Conservation (phyloP, 352 stramenopile genomes). For the Pythium dissotocum region DNA sequence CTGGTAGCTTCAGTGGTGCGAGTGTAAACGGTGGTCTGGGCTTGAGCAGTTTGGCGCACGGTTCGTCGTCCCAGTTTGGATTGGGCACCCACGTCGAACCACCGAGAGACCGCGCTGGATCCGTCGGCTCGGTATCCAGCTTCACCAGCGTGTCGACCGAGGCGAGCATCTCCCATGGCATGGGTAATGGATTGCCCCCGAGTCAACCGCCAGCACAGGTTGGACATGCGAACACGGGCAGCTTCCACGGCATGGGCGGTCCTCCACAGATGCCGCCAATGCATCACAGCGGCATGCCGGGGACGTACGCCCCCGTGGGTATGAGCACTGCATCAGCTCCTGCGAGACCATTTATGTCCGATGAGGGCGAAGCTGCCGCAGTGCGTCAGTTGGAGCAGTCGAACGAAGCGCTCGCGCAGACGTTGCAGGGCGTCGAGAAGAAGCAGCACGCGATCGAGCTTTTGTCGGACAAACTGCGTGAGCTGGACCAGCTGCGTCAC, state of each 20-base stretch:
- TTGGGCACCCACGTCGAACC: not conserved
- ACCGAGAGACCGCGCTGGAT: conserved; percentile 24
- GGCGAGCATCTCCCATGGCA: conserved; percentile 1
- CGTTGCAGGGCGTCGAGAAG: conserved; percentile 49
- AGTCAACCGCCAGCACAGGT: not conserved
- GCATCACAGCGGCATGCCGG: not conserved
- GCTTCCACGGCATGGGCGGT: conserved; percentile 18
- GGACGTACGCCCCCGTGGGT: not conserved
- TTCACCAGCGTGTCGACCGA: conserved; percentile 28
- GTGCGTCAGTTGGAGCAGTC: conserved; percentile 58
- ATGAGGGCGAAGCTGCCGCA: conserved; percentile 51
- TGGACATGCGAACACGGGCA: conserved; percentile 27
- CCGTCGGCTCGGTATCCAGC: conserved; percentile 22
- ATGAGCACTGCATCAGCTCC: not conserved
- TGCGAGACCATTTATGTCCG: conserved; percentile 57
- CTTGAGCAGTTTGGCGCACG: not conserved
- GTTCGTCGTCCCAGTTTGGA: conserved; percentile 1
- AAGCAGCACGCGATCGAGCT: conserved; percentile 67
- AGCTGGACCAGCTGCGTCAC: conserved; percentile 72
- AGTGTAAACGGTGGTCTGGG: conserved; percentile 2
- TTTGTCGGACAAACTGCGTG: conserved; percentile 61
- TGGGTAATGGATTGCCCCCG: not conserved
- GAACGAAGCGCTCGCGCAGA: conserved; percentile 48
- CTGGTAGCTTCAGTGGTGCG: conserved; percentile 14
- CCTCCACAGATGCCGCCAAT: conserved; percentile 2